Conservation (phyloP, 1,284 basidiomycete genomes). For the Pisolithus thermaeus region DNA sequence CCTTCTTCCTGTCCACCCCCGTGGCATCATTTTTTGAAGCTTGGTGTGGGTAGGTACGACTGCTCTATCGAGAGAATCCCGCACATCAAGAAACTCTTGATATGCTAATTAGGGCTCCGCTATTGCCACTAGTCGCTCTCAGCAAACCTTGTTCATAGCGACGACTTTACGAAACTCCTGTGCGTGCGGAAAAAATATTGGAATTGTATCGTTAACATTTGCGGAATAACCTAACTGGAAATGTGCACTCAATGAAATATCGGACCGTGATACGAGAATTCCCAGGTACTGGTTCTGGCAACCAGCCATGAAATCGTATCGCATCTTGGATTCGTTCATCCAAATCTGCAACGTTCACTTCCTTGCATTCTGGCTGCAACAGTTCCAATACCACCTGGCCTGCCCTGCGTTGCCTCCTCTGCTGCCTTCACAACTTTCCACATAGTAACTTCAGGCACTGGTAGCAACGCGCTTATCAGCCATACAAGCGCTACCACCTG, state of each 20-base stretch:
- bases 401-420: conserved; percentile 3
- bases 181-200: conserved; percentile 81
- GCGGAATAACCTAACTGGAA: conserved; percentile 68
- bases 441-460: conserved; percentile 19
- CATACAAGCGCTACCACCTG: conserved; percentile 95
- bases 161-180: conserved; percentile 77
- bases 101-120: conserved; percentile 87
- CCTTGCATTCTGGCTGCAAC: conserved; percentile 63
- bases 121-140: conserved; percentile 64
- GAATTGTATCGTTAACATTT: conserved; percentile 89
- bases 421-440: no score
- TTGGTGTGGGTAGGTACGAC: conserved; percentile 65
- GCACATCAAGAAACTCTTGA: conserved; percentile 78
- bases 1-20: conserved; percentile 66
- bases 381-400: conserved; percentile 66
- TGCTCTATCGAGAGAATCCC: conserved; percentile 82
- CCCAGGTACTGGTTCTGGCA: conserved; percentile 48
- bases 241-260: conserved; percentile 10
- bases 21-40: conserved; percentile 70
- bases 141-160: conserved; percentile 79
- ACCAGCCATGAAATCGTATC: conserved; percentile 62
- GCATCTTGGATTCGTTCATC: conserved; percentile 67
- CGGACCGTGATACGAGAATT: background rate
- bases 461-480: conserved; percentile 87
- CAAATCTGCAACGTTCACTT: conserved; percentile 65